Evolutionary conservation across 805 yeast genomes (phyloP), one percentile per base, ranked within the genome.

Genomic region (Candida peoriensis): DNA sequence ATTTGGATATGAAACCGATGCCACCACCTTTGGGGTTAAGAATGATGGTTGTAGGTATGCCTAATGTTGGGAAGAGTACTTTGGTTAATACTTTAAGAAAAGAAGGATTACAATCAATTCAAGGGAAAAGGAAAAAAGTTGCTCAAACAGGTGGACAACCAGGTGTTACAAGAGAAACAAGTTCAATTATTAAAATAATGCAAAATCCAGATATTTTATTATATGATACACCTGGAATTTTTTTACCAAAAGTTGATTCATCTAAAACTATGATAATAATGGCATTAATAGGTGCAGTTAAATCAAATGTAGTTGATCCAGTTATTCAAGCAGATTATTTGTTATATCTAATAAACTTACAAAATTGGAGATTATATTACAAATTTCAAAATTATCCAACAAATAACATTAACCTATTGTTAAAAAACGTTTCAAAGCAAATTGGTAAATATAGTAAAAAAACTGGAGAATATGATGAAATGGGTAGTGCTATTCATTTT

Each of bases 31-130:
- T 88, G 39, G 97, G 97, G 0, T 63, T 83, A 31, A 60, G 88
- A 16, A 58, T 84, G 38, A 66, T 89, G 66, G 74, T 90, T 29
- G 78, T 81, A 6, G 98, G 98, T 1, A 84, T 93, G 93, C 98
- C 98, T 2, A 93, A 93, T 55, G 95, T 88, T n/a, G 98, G 98
- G 0, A 93, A 93, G 58, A 83, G 95, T 10, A 82, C 96, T 0
- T 55, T 93, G 31, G 81, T 89, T 19, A 93, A 93, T 51, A 67
- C 81, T 0, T 60, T 89, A 33, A 61, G 96, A 39, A 61, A 61
- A 7, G 52, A 43, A 14, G 54, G 53, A 8, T 30, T 51, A 20
- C 37, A 44, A 34, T 42, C 34, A 37, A 36, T 33, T 33, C 63
- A 64, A 29, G n/a, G n/a, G n/a, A n/a, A n/a, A n/a, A n/a, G n/a